Conservation (phyloP, 1,284 basidiomycete species). For the Moesziomyces sp. region DNA sequence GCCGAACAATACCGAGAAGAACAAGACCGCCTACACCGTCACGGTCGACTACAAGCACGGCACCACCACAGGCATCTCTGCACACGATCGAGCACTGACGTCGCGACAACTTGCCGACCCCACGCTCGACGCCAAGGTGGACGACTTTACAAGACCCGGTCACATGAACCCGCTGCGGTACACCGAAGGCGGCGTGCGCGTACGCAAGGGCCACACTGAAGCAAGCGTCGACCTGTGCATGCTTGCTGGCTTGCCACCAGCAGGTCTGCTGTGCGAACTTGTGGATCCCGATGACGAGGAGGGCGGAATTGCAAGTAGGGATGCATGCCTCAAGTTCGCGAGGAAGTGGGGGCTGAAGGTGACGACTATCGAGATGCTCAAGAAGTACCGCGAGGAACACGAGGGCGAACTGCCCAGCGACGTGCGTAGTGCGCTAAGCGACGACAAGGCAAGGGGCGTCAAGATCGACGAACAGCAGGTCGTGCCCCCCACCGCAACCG, state of each 20-base stretch:
- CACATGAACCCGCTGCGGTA: conserved; percentile 94
- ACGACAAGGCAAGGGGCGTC: conserved; percentile 36
- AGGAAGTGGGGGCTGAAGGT: conserved; percentile 89
- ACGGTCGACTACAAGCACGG: conserved; percentile 92
- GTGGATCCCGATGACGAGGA: conserved; percentile 87
- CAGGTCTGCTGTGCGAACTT: conserved; percentile 91
- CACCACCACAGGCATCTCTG: conserved; percentile 97
- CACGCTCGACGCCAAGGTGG: conserved; percentile 39
- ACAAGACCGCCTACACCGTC: conserved; percentile 95
- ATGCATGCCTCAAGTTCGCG: conserved; percentile 93
- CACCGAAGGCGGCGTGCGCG: conserved; percentile 83
- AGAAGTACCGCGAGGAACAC: conserved; percentile 65
- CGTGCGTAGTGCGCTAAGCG: conserved; percentile 7
- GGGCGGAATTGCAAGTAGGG: conserved; percentile 94
- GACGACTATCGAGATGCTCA: conserved; percentile 84
- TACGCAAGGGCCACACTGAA: conserved; percentile 93
- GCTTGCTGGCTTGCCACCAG: conserved; percentile 79
- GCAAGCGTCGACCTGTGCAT: conserved; percentile 87
- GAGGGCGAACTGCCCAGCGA: conserved; percentile 39
- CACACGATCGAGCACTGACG: conserved; percentile 90
- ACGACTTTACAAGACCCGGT: conserved; percentile 90
- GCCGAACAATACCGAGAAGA: conserved; percentile 85
- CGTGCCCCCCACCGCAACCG: conserved; percentile 25
- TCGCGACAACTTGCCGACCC: conserved; percentile 78
- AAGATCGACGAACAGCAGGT: conserved; percentile 42